phyloP scores from a whole-genome alignment of 2,329 filamentous ascomycete species.

The Herpotrichia juniperi region DNA sequence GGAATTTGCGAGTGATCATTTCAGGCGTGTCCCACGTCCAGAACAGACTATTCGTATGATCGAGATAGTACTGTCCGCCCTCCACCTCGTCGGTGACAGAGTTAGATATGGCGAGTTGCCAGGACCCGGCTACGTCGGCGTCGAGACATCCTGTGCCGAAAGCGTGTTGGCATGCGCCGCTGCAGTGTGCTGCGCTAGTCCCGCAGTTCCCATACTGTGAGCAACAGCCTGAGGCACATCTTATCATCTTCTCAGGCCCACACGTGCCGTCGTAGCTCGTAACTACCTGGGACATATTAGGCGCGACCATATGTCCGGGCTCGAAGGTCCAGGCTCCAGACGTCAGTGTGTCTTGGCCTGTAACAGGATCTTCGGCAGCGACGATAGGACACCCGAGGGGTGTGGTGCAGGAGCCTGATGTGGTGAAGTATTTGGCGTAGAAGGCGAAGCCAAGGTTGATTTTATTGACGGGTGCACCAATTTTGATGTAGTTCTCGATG shows the following conservation, averaged over 20 bases:
- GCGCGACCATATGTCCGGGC: constrained; percentile 27
- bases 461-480: constrained; percentile 61
- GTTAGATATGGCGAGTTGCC: constrained; percentile 58
- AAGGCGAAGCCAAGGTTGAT: constrained; percentile 72
- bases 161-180: constrained; percentile 38
- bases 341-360: constrained; percentile 64
- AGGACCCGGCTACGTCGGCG: constrained; percentile 61
- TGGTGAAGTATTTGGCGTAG: constrained; percentile 71
- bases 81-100: constrained; percentile 62
- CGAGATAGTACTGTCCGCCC: constrained; percentile 74
- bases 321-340: constrained; percentile 63
- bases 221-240: constrained; percentile 37
- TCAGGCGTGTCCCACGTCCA: constrained; percentile 75
- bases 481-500: constrained; percentile 64
- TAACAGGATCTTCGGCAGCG: constrained; percentile 63
- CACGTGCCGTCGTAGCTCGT: constrained; percentile 36
- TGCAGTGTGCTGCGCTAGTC: constrained; percentile 30
- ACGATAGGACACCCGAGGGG: constrained; percentile 66
- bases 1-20: constrained; percentile 67
- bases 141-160: constrained; percentile 52
- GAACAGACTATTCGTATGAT: constrained; percentile 64
- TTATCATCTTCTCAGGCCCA: constrained; percentile 33
- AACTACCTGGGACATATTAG: constrained; percentile 19
- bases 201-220: constrained; percentile 43
- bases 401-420: constrained; percentile 53